phyloP scores from a whole-genome alignment of 306 rosid genomes.

The Ammopiptanthus mongolicus region DNA sequence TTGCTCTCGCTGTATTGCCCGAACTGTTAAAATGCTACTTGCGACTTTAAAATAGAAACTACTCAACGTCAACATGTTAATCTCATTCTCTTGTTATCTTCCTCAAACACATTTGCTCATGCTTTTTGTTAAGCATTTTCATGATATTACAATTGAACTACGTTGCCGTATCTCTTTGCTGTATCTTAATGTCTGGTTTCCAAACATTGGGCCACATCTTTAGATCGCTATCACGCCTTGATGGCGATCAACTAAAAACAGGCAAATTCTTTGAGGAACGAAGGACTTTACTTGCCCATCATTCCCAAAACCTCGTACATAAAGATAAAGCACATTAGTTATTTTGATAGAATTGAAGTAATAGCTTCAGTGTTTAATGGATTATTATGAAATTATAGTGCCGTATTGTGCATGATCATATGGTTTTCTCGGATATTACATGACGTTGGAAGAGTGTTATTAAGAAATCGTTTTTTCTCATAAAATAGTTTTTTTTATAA shows the following conservation, averaged over 20 bases:
- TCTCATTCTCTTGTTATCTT: background rate
- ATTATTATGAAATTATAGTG: background rate
- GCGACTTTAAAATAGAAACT: background rate
- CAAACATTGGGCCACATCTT: background rate
- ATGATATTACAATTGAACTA: background rate
- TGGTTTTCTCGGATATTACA: background rate
- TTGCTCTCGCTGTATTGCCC: background rate
- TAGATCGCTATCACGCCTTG: too few relatives aligned
- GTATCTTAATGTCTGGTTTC: background rate
- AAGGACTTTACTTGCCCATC: background rate
- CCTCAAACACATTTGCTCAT: background rate
- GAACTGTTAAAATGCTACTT: background rate
- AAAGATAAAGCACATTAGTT: background rate
- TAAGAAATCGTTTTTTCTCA: too few relatives aligned
- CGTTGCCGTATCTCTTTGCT: background rate
- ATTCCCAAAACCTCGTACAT: background rate
- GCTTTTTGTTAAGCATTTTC: background rate
- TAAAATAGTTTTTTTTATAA: too few relatives aligned
- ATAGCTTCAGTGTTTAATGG: background rate
- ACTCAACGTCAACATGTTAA: background rate
- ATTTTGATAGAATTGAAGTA: background rate
- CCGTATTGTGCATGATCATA: background rate
- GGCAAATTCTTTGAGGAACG: background rate
- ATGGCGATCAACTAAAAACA: too few relatives aligned
- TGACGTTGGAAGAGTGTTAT: too few relatives aligned